These are phyloP conservation scores for Floccularia luteovirens DNA, from an alignment of 768 basidiomycete genomes.

Conservation along the genomic window DNA sequence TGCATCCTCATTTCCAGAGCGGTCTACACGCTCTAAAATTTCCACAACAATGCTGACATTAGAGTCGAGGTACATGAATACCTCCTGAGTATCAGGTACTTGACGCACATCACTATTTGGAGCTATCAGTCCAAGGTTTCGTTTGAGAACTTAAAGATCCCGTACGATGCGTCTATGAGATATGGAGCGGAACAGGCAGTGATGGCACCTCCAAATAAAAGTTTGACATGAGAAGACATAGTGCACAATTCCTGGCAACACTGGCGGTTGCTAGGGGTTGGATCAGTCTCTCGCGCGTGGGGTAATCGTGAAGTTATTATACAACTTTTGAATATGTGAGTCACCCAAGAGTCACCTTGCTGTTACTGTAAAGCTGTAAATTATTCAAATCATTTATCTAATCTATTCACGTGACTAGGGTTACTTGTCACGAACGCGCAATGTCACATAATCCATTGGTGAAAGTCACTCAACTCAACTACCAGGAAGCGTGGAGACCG, in stretches of 20 bases:
- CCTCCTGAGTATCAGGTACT: slow-evolving; percentile 93
- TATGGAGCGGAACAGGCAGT: slow-evolving; percentile 41
- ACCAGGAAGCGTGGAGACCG: no score
- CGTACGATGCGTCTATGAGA: slow-evolving; percentile 86
- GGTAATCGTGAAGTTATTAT: no score
- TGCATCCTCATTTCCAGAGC: slow-evolving; percentile 48
- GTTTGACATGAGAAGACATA: slow-evolving; percentile 17
- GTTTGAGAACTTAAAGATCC: slow-evolving; percentile 6
- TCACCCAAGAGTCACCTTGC: no score
- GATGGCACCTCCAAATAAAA: slow-evolving; percentile 89
- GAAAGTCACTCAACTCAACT: no score
- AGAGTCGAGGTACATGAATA: slow-evolving; percentile 68
- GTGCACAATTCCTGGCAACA: background rate
- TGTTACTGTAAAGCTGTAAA: no score
- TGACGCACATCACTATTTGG: slow-evolving; percentile 52
- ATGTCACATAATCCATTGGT: no score
- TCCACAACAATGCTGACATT: slow-evolving; percentile 78
- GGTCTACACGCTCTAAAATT: slow-evolving; percentile 67
- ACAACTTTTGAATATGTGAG: no score
- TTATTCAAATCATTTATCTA: no score
- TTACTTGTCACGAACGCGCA: no score
- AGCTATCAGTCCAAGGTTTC: slow-evolving; percentile 3
- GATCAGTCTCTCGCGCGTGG: no score
- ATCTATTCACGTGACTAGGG: no score
- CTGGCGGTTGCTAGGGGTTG: no score